Base-by-base conservation (phyloP, 2,329 filamentous ascomycete species). In the Leptographium radiaticola region DNA sequence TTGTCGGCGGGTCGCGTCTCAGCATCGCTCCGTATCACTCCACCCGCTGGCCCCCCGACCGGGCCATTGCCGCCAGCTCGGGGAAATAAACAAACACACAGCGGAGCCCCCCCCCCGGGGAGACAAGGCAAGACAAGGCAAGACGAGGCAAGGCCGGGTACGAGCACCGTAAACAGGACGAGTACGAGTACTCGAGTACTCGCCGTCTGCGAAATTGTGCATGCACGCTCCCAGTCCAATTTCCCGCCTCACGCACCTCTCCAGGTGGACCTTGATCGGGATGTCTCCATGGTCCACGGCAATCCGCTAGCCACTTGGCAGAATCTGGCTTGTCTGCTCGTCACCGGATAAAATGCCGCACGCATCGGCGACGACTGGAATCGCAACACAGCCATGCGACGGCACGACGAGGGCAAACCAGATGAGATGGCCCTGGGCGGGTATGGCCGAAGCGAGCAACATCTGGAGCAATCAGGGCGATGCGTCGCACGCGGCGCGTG, bases 301-400 rank as follows among this genome's bases (percentile, higher is more conserved):
- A 15, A 33, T 33, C 50, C 49, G 34, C 50, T 49, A 46, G 54
- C 57, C 52, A 55, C 57, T 56, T 57, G 57, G 50, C 54, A 56
- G 53, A 48, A 31, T 51, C 54, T 56, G 49, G 45, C 40, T 40
- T 53, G 48, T 44, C 49, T 49, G 47, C 12, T 44, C n/a, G 36
- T 33, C 25, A 39, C 16, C 30, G 39, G 2, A 12, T 52, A 53
- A 56, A 59, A 57, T 57, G 45, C 57, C 57, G 51, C 57, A 56
- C 46, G 51, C 38, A 36, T 31, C 38, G 12, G 30, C 39, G 39
- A 36, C 40, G 25, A 25, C 25, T 25, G 25, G 25, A 25, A 25
- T n/a, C 42, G 38, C 39, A 25, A 25, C 18, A 39, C 44, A 36
- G 30, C 51, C 40, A 39, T 18, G 34, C 42, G 51, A 12, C 46